Evolutionary conservation across 2,329 filamentous ascomycete genomes (phyloP), one percentile per base, ranked within the genome.

Genomic region (Didymella glomerata): DNA sequence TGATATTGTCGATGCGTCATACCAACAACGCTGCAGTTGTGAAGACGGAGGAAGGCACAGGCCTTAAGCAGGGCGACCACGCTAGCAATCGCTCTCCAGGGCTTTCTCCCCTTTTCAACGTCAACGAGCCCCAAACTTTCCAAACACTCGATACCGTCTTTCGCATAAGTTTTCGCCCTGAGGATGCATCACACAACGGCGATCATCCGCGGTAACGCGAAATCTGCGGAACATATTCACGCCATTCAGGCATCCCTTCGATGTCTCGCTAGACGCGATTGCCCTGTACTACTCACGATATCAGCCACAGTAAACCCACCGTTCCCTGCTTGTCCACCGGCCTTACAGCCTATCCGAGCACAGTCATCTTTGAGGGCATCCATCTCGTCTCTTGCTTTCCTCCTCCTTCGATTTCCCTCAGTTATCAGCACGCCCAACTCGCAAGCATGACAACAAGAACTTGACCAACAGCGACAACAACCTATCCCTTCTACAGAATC

Each of bases 391-490:
- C 30, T 40, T 40, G 16, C 9, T 11, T 11, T 40, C n/a, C n/a
- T 16, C 28, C 11, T 2, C 16, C 32, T 8, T 36, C 32, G 14
- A 11, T 20, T 4, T 40, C 4, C 18, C 5, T 6, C 1, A 4
- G 11, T 20, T n/a, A 11, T 27, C 24, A 34, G 7, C 53, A 34
- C 3, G n/a, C 7, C n/a, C 8, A 40, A 40, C 7, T 3, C 18
- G 36, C 8, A 11, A 20, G 1, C 9, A 40, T 40, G n/a, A 40
- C 36, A 40, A 20, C 36, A n/a, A 40, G 8, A 40, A 40, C 36
- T 18, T 18, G n/a, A 9, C n/a, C 30, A 20, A 14, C 32, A 28
- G 22, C 47, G 4, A 56, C 54, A 14, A 56, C 54, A 1, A 56
- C 54, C 22, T 50, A 50, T 20, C 25, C 47, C 9, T 56, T 40